Evolutionary conservation across 2,329 filamentous ascomycete species (phyloP).

Genomic region (Ascochyta viciae-villosae): DNA sequence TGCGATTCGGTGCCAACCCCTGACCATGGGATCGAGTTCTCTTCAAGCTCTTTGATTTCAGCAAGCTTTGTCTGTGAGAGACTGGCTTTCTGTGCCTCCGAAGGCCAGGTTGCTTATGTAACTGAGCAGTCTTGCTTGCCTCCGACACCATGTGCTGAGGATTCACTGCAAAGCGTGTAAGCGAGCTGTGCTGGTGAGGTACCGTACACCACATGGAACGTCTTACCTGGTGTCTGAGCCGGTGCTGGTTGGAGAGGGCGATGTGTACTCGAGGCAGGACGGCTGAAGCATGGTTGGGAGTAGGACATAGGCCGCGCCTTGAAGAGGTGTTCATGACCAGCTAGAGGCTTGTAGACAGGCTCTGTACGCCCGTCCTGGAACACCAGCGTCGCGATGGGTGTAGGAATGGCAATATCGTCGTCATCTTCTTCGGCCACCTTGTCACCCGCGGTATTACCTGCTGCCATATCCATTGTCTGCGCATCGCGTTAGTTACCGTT

Average conservation of each 20-base stretch:
- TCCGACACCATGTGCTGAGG: slow-evolving; percentile 1
- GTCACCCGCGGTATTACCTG: background rate
- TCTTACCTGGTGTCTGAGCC: slow-evolving; percentile 18
- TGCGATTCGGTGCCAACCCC: background rate
- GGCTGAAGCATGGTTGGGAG: background rate
- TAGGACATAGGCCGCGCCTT: slow-evolving; percentile 3
- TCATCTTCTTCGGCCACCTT: slow-evolving; percentile 6
- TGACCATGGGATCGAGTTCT: slow-evolving; percentile 22
- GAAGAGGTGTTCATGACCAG: slow-evolving; percentile 37
- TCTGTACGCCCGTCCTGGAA: slow-evolving; percentile 31
- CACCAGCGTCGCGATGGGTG: slow-evolving; percentile 30
- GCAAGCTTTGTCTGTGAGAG: background rate
- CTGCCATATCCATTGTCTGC: background rate
- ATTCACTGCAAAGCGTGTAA: slow-evolving; percentile 15
- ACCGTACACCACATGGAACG: background rate
- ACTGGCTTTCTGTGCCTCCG: background rate
- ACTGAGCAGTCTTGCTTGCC: background rate
- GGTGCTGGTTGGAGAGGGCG: slow-evolving; percentile 6
- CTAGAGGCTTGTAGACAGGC: slow-evolving; percentile 29
- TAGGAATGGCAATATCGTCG: slow-evolving; percentile 23
- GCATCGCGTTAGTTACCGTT: background rate
- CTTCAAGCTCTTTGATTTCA: slow-evolving; percentile 21
- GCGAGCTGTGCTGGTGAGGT: slow-evolving; percentile 3
- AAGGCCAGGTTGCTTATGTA: background rate
- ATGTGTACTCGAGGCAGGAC: background rate